Evolutionary conservation across 2,329 filamentous ascomycete genomes (phyloP), one percentile per base, ranked within the genome.

Genomic region (Hymenoscyphus fructigenus): DNA sequence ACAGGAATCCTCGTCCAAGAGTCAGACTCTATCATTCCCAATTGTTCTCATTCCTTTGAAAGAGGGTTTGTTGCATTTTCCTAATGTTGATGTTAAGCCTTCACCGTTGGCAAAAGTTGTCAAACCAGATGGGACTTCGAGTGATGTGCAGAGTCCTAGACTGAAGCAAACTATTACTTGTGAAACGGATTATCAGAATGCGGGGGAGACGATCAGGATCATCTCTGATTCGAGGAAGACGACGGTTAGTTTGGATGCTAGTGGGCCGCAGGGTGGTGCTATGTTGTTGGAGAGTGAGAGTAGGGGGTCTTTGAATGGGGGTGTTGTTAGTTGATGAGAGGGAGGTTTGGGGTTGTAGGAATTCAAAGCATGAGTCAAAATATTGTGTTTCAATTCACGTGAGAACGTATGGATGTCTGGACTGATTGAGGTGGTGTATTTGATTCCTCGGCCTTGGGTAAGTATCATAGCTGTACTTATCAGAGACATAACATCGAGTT

Each of bases 21-120:
- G 63, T 10, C 78, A 83, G 62, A 84, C 65, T 20, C 57, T 72
- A 26, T 66, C 76, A 4, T 88, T 96, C 68, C 85, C 88, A 0
- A 78, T 98, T 7, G 81, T 96, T 61, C 80, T 98, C 10, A 87
- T 98, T 14, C 93, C 95, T 0, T 83, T 97, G 57, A 85, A 89
- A 61, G 83, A 92, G 32, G 94, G 95, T 0, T 87, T 87, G 74
- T 78, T 95, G n/a, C 83, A 92, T 0, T 86, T 93, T 32, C 95
- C 95, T 0, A 83, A 79, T 7, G 82, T 98, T 1, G 93, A 97
- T 60, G 89, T 98, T 41, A 86, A 89, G 56, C 87, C 88, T 75
- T 81, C 87, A 7, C 76, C 78, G 62, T 70, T 75, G 61, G 55
- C 72, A 67, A 75, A 68, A 65, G 64, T 64, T 32, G 32, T 61